Evolutionary conservation across 1,284 basidiomycete genomes (phyloP).

Genomic region (Ustilago tritici): DNA sequence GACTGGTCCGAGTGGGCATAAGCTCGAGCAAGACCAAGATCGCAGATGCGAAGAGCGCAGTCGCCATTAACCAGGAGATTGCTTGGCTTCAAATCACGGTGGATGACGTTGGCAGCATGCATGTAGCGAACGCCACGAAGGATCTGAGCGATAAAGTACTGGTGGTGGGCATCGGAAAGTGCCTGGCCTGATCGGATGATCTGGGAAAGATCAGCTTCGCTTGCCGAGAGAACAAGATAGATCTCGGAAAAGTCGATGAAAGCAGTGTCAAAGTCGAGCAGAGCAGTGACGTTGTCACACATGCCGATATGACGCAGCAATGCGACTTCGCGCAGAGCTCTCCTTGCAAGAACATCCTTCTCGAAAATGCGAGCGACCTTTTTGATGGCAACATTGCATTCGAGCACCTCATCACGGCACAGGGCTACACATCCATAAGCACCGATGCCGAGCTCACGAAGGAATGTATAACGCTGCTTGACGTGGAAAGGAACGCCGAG

Average conservation of each 20-base stretch:
- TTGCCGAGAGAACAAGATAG: conserved; percentile 65
- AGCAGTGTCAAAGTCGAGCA: conserved; percentile 68
- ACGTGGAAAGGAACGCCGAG: conserved; percentile 68
- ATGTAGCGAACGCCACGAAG: conserved; percentile 66
- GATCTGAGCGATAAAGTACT: conserved; percentile 68
- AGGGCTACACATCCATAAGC: conserved; percentile 69
- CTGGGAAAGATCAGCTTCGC: conserved; percentile 67
- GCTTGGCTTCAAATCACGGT: conserved; percentile 68
- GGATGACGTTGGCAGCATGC: conserved; percentile 66
- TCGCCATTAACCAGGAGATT: conserved; percentile 69
- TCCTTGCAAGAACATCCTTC: conserved; percentile 64
- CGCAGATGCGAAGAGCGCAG: conserved; percentile 66
- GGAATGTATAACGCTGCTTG: conserved; percentile 63
- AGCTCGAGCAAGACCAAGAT: conserved; percentile 67
- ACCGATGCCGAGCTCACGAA: conserved; percentile 68
- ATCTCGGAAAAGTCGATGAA: conserved; percentile 69
- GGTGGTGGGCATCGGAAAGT: conserved; percentile 66
- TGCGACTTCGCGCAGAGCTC: conserved; percentile 66
- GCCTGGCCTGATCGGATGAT: conserved; percentile 66
- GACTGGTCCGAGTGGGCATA: conserved; percentile 44
- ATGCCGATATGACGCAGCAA: conserved; percentile 58
- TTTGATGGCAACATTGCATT: conserved; percentile 69
- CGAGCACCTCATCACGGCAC: conserved; percentile 58
- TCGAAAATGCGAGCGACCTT: conserved; percentile 68
- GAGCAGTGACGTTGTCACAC: conserved; percentile 63